Evolutionary conservation across 257 asterid genomes (phyloP).

Genomic region (Jacaranda copaia): DNA sequence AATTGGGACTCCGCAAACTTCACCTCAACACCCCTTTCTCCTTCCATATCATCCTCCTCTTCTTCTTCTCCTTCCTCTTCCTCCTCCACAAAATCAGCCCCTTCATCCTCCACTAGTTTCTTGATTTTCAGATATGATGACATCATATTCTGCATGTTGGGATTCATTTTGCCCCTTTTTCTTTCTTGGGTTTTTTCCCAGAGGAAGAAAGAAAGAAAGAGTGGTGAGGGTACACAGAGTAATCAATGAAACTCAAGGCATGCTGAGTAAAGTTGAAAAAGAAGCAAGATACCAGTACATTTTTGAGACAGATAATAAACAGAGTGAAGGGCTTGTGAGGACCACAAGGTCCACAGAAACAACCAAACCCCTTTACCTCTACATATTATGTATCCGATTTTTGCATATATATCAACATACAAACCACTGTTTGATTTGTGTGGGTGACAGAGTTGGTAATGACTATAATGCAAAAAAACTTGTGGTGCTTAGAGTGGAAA

Average conservation of each 20-base stretch:
- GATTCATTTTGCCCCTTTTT: not conserved
- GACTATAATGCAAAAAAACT: not conserved
- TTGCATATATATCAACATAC: not conserved
- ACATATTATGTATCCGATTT: constrained; percentile 16
- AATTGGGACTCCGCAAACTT: constrained; percentile 28
- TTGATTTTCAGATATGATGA: constrained; percentile 42
- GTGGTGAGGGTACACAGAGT: constrained; percentile 21
- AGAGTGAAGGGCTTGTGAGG: constrained; percentile 40
- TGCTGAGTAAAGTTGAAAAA: constrained; percentile 36
- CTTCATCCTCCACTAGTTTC: constrained; percentile 43
- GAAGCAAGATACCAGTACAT: constrained; percentile 31
- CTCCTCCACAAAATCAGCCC: constrained; percentile 28
- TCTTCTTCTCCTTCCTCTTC: constrained; percentile 42
- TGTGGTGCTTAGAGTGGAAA: not conserved
- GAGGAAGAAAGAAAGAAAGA: not conserved
- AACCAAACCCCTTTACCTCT: constrained; percentile 10
- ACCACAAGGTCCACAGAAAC: constrained; percentile 43
- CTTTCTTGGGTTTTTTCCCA: not conserved
- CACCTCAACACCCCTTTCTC: constrained; percentile 1
- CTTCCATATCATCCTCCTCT: constrained; percentile 19
- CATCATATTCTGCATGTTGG: constrained; percentile 25
- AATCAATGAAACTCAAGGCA: constrained; percentile 48
- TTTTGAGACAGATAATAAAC: constrained; percentile 3
- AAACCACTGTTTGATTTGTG: not conserved
- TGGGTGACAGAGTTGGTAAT: not conserved